These are phyloP conservation scores for Xylaria nigripes DNA, from an alignment of 495 filamentous ascomycete species.

Conservation along the genomic window DNA sequence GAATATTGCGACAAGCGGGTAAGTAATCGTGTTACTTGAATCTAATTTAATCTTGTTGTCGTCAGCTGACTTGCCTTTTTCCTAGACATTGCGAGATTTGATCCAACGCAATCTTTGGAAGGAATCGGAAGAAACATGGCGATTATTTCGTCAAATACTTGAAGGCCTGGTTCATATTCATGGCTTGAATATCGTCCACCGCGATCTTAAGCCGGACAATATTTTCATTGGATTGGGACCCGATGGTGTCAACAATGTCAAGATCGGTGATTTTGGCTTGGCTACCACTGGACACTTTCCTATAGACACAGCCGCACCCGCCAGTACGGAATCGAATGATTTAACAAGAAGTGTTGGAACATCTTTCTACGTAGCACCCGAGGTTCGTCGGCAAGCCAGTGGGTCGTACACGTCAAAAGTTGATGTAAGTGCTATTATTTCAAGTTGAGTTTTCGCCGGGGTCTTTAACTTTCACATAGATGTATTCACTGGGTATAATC, in stretches of 20 bases:
- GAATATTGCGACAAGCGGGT: conserved; percentile 93
- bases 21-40: conserved; percentile 24
- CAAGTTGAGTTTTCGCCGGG: background rate
- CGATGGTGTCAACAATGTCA: conserved; percentile 77
- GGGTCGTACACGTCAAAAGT: conserved; percentile 87
- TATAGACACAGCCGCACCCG: conserved; percentile 56
- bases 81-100: conserved; percentile 78
- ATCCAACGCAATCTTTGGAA: conserved; percentile 67
- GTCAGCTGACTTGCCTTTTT: conserved; percentile 1
- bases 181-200: conserved; percentile 83
- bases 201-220: conserved; percentile 97
- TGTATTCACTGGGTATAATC: conserved; percentile 95
- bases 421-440: conserved; percentile 53
- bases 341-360: conserved; percentile 89
- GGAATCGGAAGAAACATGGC: conserved; percentile 72
- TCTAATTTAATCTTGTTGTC: background rate
- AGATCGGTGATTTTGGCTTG: conserved; percentile 93
- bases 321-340: conserved; percentile 43
- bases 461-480: conserved; percentile 39
- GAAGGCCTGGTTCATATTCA: conserved; percentile 91
- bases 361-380: conserved; percentile 87
- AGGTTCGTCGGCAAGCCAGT: conserved; percentile 63
- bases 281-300: conserved; percentile 77
- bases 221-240: conserved; percentile 63
- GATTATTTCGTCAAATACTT: conserved; percentile 81